Evolutionary conservation across 2,329 filamentous ascomycete species (phyloP), one percentile per base, ranked within the genome.

Genomic region (Coniochaeta prunicola): DNA sequence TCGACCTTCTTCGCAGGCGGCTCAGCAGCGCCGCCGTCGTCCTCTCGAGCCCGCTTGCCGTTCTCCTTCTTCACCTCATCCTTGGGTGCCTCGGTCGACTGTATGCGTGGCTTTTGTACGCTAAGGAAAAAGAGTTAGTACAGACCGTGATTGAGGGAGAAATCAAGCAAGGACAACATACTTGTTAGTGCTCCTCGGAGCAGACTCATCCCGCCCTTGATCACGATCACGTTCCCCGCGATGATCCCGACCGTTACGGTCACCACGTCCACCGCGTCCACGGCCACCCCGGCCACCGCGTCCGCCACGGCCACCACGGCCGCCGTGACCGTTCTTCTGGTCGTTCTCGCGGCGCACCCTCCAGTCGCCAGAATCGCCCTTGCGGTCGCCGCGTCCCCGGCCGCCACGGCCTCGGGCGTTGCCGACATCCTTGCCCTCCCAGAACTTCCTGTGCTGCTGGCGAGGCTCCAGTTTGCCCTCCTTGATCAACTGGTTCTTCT

Each of bases 401-500:
- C 72, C 71, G n/a, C 45, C 42, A 21, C 42, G 42, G 19, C 42
- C 45, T 4, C 24, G 21, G 13, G 24, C 24, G 45, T 17, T 17
- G 31, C 73, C 71, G 33, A 73, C 72, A 48, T 71, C 71, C 60
- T 67, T 73, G 59, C 80, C 80, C 68, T 83, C 80, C 61, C 73
- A 83, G 68, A 83, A 83, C 21, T 65, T 62, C 63, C 74, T 74
- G 54, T 69, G 68, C 62, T 67, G 70, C 54, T 70, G 71, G 66
- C 77, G 84, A 61, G 88, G 84, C 70, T 85, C 77, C 54, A 91
- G 77, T 68, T 85, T 85, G 61, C 90, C 90, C 48, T 85, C 81
- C 65, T 84, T 80, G 67, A 93, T 92, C 38, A 89, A 83, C 58
- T 85, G 77, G 59, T 80, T 81, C 79, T 93, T 93, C 73, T 87